phyloP scores from a whole-genome alignment of 1,284 basidiomycete species.

The Amylostereum areolatum region DNA sequence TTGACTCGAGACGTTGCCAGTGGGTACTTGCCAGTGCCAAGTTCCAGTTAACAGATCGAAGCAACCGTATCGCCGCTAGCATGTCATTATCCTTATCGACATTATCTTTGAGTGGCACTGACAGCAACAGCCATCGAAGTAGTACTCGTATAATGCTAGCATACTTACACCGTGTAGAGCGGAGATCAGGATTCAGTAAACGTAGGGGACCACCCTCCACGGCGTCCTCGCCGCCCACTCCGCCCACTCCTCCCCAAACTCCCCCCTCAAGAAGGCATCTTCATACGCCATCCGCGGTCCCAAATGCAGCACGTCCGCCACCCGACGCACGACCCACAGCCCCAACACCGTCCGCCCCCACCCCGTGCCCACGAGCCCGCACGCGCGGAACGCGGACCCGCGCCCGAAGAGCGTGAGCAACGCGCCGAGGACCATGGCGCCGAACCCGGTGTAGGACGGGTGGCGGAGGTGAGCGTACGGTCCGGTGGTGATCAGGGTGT shows the following conservation, averaged over 20 bases:
- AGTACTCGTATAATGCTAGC: too few species aligned
- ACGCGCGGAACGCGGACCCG: neutral
- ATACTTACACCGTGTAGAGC: too few species aligned
- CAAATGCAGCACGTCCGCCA: neutral
- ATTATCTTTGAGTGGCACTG: too few species aligned
- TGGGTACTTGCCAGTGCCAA: too few species aligned
- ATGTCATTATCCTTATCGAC: too few species aligned
- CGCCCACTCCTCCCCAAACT: neutral
- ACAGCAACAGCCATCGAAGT: too few species aligned
- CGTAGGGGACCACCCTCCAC: too few species aligned
- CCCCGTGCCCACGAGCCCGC: neutral
- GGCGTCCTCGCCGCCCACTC: too few species aligned
- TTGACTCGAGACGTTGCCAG: too few species aligned
- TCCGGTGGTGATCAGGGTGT: constrained; percentile 47
- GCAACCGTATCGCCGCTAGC: too few species aligned
- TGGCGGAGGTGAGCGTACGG: constrained; percentile 46
- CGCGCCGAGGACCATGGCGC: constrained; percentile 40
- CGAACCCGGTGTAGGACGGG: constrained; percentile 23
- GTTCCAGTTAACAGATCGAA: too few species aligned
- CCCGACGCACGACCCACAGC: neutral
- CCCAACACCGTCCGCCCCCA: neutral
- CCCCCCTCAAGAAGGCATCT: neutral
- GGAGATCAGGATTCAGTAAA: too few species aligned
- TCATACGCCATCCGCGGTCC: neutral
- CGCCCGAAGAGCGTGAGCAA: constrained; percentile 14